Conservation (phyloP, 148 eudicot genomes). For the Spergularia marina region DNA sequence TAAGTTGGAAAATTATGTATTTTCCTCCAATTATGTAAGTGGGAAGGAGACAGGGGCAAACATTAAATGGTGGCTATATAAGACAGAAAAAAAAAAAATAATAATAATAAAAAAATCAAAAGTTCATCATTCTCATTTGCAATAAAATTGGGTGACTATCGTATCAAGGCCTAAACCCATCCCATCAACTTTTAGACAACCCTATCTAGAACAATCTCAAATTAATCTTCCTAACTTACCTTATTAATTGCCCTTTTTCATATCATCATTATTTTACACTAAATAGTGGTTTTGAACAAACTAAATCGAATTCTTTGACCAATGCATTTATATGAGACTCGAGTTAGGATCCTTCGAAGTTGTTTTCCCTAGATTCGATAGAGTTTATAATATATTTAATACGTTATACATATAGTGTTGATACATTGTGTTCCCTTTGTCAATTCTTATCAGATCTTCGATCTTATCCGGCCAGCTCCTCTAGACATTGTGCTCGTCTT, state of each 20-base stretch:
- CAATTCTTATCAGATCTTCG: no score
- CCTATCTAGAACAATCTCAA: constrained; percentile 19
- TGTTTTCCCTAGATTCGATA: no score
- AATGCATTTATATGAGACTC: no score
- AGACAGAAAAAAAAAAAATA: no score
- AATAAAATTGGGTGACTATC: constrained; percentile 19
- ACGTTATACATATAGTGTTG: no score
- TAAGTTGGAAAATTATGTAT: constrained; percentile 22
- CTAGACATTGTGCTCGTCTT: no score
- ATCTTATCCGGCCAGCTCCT: no score
- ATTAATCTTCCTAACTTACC: constrained; percentile 15
- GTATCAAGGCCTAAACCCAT: constrained; percentile 27
- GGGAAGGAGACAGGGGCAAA: constrained; percentile 19
- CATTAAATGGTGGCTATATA: constrained; percentile 26
- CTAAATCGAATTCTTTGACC: neutral
- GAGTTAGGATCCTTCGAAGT: no score
- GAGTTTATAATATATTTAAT: no score
- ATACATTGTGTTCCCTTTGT: no score
- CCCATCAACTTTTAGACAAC: constrained; percentile 31
- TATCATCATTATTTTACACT: neutral
- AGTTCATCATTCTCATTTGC: neutral
- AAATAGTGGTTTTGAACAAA: neutral
- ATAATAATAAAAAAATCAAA: neutral
- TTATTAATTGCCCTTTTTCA: neutral
- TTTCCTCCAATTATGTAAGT: constrained; percentile 14